Evolutionary conservation across 306 rosid species (phyloP).

Genomic region (Pueraria montana): DNA sequence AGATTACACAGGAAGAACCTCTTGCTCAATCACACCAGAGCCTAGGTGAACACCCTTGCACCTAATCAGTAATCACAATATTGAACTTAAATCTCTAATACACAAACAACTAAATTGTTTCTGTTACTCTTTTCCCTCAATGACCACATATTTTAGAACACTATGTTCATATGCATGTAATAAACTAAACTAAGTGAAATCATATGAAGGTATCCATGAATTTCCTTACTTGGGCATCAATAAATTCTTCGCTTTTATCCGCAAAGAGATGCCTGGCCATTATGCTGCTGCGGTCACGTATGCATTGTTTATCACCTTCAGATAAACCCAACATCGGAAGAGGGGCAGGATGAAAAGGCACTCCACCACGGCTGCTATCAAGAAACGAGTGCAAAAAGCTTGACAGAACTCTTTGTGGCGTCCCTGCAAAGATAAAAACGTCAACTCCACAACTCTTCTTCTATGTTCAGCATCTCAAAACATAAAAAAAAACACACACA

Average conservation of each 20-base stretch:
- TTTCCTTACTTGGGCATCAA: constrained; percentile 83
- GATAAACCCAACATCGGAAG: constrained; percentile 93
- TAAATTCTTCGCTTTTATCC: constrained; percentile 90
- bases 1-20: not conserved
- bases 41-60: not conserved
- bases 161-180: not conserved
- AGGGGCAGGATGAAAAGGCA: constrained; percentile 86
- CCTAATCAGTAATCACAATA: constrained; percentile 21
- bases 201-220: constrained; percentile 21
- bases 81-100: constrained; percentile 8
- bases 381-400: constrained; percentile 92
- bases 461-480: constrained; percentile 1
- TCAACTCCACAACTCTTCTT: constrained; percentile 13
- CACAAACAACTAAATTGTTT: not conserved
- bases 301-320: constrained; percentile 94
- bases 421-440: constrained; percentile 63
- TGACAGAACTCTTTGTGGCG: constrained; percentile 94
- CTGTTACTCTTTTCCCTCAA: constrained; percentile 3
- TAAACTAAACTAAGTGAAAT: constrained; percentile 22
- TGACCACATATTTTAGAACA: constrained; percentile 28
- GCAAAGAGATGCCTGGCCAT: constrained; percentile 99
- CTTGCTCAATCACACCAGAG: constrained; percentile 4
- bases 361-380: constrained; percentile 89
- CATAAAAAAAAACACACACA: too few relatives aligned
- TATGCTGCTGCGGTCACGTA: constrained; percentile 94